Evolutionary conservation across 2,329 filamentous ascomycete species (phyloP).

Genomic region (Ophiostoma pallidulum): DNA sequence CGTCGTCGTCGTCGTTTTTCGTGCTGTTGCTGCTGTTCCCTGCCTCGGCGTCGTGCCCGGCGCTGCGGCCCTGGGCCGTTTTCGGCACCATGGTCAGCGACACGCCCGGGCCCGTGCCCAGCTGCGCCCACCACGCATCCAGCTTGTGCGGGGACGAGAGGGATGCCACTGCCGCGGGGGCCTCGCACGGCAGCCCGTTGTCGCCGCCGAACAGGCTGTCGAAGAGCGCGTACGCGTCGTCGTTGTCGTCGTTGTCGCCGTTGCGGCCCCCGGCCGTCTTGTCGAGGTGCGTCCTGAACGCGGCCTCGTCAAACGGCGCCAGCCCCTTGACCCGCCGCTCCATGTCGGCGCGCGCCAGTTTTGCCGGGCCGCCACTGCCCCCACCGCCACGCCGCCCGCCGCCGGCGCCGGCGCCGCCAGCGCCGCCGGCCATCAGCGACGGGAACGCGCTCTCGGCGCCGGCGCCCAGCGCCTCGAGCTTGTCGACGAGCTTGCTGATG

Average conservation of each 20-base stretch:
- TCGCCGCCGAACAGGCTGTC: constrained; percentile 31
- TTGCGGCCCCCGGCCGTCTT: not conserved
- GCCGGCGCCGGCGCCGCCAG: not conserved
- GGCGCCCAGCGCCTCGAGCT: constrained; percentile 41
- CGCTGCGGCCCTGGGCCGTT: too few relatives aligned
- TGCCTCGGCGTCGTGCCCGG: too few relatives aligned
- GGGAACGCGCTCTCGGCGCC: constrained; percentile 47
- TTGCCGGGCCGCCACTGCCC: constrained; percentile 31
- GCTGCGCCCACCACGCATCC: constrained; percentile 41
- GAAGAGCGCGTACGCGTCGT: constrained; percentile 20
- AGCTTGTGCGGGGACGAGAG: constrained; percentile 26
- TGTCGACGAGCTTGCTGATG: constrained; percentile 42
- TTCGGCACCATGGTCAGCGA: too few relatives aligned
- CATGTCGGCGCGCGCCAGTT: constrained; percentile 33
- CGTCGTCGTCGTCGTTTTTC: too few relatives aligned
- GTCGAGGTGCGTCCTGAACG: constrained; percentile 27
- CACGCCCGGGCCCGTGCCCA: constrained; percentile 25
- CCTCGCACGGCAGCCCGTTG: constrained; percentile 24
- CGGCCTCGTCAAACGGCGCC: constrained; percentile 34
- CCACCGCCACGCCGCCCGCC: constrained; percentile 18
- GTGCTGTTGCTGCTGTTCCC: too few relatives aligned
- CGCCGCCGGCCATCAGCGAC: constrained; percentile 27
- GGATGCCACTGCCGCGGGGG: not conserved
- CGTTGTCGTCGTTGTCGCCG: not conserved
- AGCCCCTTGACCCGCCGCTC: constrained; percentile 43